Conservation (phyloP, 768 basidiomycete genomes). For the Naganishia vaughanmartiniae region DNA sequence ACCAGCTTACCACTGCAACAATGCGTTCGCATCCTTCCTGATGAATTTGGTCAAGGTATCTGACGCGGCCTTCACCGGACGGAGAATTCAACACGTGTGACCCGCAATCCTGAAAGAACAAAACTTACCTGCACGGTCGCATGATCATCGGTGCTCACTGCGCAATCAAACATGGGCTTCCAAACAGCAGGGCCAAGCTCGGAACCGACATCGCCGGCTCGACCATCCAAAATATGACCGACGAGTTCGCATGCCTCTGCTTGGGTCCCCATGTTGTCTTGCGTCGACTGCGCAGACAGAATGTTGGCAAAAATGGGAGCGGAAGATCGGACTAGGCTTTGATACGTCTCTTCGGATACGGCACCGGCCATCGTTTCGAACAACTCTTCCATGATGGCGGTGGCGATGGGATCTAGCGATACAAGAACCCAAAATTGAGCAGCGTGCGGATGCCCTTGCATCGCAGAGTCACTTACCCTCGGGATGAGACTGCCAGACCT, state of each 20-base stretch:
- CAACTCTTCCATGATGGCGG: conserved; percentile 79
- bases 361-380: conserved; percentile 61
- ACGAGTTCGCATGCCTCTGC: conserved; percentile 79
- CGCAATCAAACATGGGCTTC: conserved; percentile 68
- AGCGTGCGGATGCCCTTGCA: neutral
- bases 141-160: conserved; percentile 74
- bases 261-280: conserved; percentile 68
- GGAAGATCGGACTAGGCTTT: conserved; percentile 68
- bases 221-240: conserved; percentile 68
- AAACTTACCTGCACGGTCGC: conserved; percentile 59
- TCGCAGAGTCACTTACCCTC: conserved; percentile 60
- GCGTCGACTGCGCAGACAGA: conserved; percentile 57
- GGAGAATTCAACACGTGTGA: neutral
- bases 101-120: neutral
- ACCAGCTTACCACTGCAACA: conserved; percentile 64
- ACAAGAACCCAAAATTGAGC: neutral
- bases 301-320: conserved; percentile 70
- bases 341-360: conserved; percentile 34
- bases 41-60: conserved; percentile 75
- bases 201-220: conserved; percentile 65
- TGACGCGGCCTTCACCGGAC: conserved; percentile 22
- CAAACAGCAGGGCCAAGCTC: conserved; percentile 76
- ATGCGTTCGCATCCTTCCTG: conserved; percentile 78
- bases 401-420: conserved; percentile 74
- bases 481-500: conserved; percentile 81